phyloP scores from a whole-genome alignment of 208 protist species.

The Naegleria lovaniensis region DNA sequence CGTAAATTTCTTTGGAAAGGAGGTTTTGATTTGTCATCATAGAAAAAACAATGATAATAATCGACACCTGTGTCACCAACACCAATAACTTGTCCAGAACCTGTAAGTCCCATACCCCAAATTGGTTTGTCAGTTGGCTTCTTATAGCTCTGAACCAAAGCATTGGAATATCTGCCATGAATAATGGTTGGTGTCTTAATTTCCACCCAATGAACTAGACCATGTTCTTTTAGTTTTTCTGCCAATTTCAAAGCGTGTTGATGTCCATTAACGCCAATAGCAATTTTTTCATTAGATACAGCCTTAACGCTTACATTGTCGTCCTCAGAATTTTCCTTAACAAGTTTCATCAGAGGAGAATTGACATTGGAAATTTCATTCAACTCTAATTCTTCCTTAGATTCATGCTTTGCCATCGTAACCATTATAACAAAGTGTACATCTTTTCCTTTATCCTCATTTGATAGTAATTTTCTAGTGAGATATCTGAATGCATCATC shows the following conservation, averaged over 20 bases:
- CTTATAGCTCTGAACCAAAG: background rate
- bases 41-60: constrained; percentile 71
- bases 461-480: background rate
- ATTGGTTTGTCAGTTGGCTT: background rate
- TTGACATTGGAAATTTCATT: background rate
- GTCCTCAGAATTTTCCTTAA: background rate
- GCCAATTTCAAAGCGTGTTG: background rate
- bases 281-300: background rate
- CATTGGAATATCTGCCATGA: background rate
- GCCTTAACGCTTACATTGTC: background rate
- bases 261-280: background rate
- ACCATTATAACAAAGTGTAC: background rate
- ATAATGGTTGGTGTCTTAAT: background rate
- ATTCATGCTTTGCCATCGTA: background rate
- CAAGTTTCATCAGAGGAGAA: background rate
- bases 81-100: constrained; percentile 65
- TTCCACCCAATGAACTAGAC: background rate
- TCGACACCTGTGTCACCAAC: constrained; percentile 76
- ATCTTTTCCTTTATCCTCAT: background rate
- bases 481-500: background rate
- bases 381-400: background rate
- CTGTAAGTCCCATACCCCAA: constrained; percentile 44
- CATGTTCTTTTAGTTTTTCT: background rate
- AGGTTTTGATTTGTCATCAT: constrained; percentile 50
- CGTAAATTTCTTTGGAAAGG: constrained; percentile 45